Evolutionary conservation across 108 stramenopile species (phyloP), one percentile per base, ranked within the genome.

Genomic region (Nitzschia putrida): DNA sequence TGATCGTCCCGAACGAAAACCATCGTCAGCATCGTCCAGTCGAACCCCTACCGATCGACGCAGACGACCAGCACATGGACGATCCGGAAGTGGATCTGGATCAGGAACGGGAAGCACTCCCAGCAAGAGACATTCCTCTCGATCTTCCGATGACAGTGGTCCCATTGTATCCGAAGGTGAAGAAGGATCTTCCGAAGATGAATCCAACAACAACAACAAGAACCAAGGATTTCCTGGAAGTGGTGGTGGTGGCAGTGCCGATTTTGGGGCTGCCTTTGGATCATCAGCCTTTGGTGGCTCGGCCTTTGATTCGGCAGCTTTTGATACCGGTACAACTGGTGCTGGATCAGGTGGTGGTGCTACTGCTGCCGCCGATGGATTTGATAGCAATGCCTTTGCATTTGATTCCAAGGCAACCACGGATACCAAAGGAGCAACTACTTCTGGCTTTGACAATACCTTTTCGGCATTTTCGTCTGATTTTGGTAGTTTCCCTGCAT

Each of bases 401-500:
- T 49, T 18, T 49, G 47, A 49, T 18, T 49, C 47, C 6, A 56
- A 2, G 3, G 23, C 55, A 1, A 56, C 24, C 16, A 44, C 16
- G 45, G 45, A 41, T 2, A 40, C 37, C 43, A 25, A 41, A 1
- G 18, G 3, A 49, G 14, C 47, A 16, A 1, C 47, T 5, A 4
- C 47, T 3, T 49, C 51, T 29, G 34, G 37, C 7, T 67, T 67
- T n/a, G 57, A 38, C 4, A 16, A 58, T 2, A 57, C 40, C 50
- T 74, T 74, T 67, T 58, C 39, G 29, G 63, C 54, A 29, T 69
- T 69, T 54, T 22, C 64, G 2, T 18, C 58, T 8, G 71, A 78
- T 53, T 72, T 72, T 68, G 65, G 64, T 22, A 45, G 53, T 6
- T 60, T 50, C 47, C 44, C 53, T 12, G 40, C 64, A 10, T 9